These are phyloP conservation scores for Ascochyta pisi DNA, from an alignment of 2,329 filamentous ascomycete species.

Conservation along the genomic window DNA sequence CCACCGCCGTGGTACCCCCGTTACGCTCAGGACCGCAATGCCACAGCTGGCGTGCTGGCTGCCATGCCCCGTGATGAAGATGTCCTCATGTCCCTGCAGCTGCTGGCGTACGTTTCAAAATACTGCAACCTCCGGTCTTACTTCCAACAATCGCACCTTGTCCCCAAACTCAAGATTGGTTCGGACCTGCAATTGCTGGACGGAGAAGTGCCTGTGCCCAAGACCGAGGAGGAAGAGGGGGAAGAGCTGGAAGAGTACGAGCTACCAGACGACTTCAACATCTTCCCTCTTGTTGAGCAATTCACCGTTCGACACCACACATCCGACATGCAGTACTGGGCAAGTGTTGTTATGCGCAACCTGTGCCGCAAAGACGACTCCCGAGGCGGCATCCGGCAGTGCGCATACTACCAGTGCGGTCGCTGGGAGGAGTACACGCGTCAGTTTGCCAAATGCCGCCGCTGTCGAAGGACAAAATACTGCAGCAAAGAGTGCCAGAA, in stretches of 20 bases:
- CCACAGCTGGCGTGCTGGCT: conserved; percentile 74
- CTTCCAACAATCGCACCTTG: conserved; percentile 93
- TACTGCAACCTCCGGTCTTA: conserved; percentile 96
- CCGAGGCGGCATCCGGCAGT: conserved; percentile 91
- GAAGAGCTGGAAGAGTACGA: conserved; percentile 86
- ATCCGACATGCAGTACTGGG: conserved; percentile 99
- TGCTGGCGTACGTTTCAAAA: conserved; percentile 96
- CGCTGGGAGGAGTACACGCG: conserved; percentile 98
- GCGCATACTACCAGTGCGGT: conserved; percentile 96
- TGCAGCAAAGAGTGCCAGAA: conserved; percentile 99
- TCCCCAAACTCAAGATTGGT: conserved; percentile 89
- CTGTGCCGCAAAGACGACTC: conserved; percentile 97
- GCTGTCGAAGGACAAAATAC: conserved; percentile 96
- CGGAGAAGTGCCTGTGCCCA: conserved; percentile 59
- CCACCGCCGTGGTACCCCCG: conserved; percentile 80
- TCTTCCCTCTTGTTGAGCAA: conserved; percentile 97
- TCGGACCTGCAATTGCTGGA: conserved; percentile 83
- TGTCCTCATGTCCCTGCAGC: conserved; percentile 95
- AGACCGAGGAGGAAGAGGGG: conserved; percentile 60
- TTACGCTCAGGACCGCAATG: conserved; percentile 77
- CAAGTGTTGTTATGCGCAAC: conserved; percentile 98
- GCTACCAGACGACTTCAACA: conserved; percentile 93
- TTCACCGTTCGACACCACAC: conserved; percentile 96
- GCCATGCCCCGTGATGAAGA: conserved; percentile 97
- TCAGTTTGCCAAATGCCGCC: conserved; percentile 96